phyloP scores from a whole-genome alignment of 495 filamentous ascomycete species.

The Terfezia boudieri region DNA sequence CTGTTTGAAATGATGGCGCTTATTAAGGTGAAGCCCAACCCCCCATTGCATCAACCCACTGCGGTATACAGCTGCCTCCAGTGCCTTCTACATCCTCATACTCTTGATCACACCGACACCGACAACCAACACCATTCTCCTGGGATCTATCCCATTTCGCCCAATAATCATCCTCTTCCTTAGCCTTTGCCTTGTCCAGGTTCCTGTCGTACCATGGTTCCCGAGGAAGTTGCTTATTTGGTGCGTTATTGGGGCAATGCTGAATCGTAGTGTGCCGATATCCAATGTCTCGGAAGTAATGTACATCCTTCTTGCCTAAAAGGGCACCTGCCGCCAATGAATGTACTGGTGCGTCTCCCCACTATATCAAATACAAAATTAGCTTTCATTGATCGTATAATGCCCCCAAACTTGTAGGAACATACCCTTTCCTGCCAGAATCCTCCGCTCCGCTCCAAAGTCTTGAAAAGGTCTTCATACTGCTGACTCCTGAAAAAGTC shows the following conservation, averaged over 20 bases:
- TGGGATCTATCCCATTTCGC: slow-evolving; percentile 61
- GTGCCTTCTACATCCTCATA: slow-evolving; percentile 95
- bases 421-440: slow-evolving; percentile 97
- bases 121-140: slow-evolving; percentile 92
- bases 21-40: slow-evolving; percentile 47
- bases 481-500: slow-evolving; percentile 90
- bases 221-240: slow-evolving; percentile 63
- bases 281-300: slow-evolving; percentile 98
- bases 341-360: slow-evolving; percentile 97
- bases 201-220: slow-evolving; percentile 67
- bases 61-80: slow-evolving; percentile 75
- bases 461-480: slow-evolving; percentile 96
- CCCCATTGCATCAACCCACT: slow-evolving; percentile 96
- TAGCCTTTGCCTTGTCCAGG: slow-evolving; percentile 50
- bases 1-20: too few relatives aligned
- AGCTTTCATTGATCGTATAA: not conserved
- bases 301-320: slow-evolving; percentile 61
- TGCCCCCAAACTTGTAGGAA: slow-evolving; percentile 2
- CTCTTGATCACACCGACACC: slow-evolving; percentile 96
- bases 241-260: slow-evolving; percentile 93
- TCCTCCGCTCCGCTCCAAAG: slow-evolving; percentile 95
- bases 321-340: slow-evolving; percentile 86
- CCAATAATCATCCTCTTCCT: slow-evolving; percentile 96
- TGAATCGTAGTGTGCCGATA: slow-evolving; percentile 98
- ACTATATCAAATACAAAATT: slow-evolving; percentile 33